Evolutionary conservation across 2,329 filamentous ascomycete species (phyloP).

Genomic region (Graphiopsis chlorocephala): DNA sequence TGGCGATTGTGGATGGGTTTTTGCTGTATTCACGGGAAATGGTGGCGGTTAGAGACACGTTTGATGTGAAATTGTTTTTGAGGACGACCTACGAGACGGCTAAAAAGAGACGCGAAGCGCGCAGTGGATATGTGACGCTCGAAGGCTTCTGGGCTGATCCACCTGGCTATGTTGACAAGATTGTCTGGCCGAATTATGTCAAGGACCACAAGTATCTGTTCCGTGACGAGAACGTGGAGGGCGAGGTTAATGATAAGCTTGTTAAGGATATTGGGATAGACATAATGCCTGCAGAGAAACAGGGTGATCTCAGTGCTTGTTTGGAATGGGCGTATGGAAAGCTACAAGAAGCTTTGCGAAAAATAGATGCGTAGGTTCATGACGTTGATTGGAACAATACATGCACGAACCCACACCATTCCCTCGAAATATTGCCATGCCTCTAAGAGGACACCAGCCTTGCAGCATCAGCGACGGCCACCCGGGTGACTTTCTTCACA

Average conservation of each 20-base stretch:
- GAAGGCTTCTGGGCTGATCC: constrained; percentile 96
- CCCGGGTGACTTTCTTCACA: constrained; percentile 82
- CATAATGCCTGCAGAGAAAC: constrained; percentile 30
- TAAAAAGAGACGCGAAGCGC: constrained; percentile 63
- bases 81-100: constrained; percentile 64
- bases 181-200: constrained; percentile 96
- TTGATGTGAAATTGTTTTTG: constrained; percentile 78
- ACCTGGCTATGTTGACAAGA: constrained; percentile 85
- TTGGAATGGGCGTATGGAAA: constrained; percentile 38
- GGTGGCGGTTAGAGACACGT: constrained; percentile 51
- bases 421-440: not conserved
- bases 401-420: not conserved
- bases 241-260: constrained; percentile 48
- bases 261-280: constrained; percentile 29
- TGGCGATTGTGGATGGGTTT: constrained; percentile 86
- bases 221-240: constrained; percentile 63
- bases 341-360: constrained; percentile 5
- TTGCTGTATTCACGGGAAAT: constrained; percentile 69
- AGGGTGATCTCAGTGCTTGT: constrained; percentile 35
- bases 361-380: not conserved
- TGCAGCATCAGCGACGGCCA: constrained; percentile 67
- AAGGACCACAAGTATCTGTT: constrained; percentile 80
- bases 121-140: constrained; percentile 72
- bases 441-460: constrained; percentile 19
- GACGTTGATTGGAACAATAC: not conserved